Base-by-base conservation (phyloP, 306 rosid genomes). In the Prunus davidiana region DNA sequence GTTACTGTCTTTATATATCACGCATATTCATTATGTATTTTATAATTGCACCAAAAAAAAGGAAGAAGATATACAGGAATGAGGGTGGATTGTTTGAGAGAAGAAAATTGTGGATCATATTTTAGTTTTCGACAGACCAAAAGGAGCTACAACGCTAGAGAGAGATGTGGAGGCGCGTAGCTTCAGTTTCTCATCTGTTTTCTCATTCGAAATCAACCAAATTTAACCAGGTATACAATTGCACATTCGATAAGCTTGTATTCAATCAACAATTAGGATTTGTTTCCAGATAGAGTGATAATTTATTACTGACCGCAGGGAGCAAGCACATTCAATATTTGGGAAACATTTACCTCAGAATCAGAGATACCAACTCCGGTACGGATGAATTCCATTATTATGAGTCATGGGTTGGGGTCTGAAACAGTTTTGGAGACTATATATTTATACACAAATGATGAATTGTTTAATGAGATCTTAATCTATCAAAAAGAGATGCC, bases 141-240 rank as follows among this genome's bases (percentile, higher is more conserved):
- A 71, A 78, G 8, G 55, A 73, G 60, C 51, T 5, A 28, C 14
- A 18, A 32, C 49, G 76, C 47, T 55, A 13, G 51, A 69, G 46
- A 49, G 74, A 80, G 43, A 85, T 88, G 95, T 87, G 92, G 92
- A 79, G 90, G 82, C 91, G 88, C 74, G 76, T 77, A 41, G 60
- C 79, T 84, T 77, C 86, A 19, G 61, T 78, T 56, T 62, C 86
- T 57, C 76, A 80, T 69, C 72, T 80, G 54, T 10, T 80, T n/a
- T 80, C 84, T 30, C 78, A 78, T 41, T 71, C 82, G 9, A 86
- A 80, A 64, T 67, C 86, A 1, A 78, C 88, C 69, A 62, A 55
- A 73, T 54, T 62, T 45, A 51, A 28, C 57, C 85, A 84, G 90
- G 91, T 84, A 71, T 1, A 6, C 55, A 22, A 1, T 14, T 49